Evolutionary conservation across 164 flowering plant species (phyloP).

Genomic region (Kingdonia uniflora): DNA sequence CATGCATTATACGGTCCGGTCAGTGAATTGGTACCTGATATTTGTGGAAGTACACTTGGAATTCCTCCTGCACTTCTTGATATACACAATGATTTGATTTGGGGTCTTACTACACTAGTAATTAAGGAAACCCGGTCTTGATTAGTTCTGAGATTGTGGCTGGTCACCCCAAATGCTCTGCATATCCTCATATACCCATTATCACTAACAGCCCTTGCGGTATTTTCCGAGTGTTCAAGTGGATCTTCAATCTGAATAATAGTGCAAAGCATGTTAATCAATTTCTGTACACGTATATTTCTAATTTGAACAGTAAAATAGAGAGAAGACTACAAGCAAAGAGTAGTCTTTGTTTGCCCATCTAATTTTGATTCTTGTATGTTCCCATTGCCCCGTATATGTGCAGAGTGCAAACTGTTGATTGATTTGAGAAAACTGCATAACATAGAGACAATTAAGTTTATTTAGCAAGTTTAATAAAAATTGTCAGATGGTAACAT

Average conservation of each 20-base stretch:
- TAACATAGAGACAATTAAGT: constrained; percentile 1
- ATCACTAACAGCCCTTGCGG: constrained; percentile 54
- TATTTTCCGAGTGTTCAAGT: constrained; percentile 67
- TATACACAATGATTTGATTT: constrained; percentile 6
- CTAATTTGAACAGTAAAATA: background rate
- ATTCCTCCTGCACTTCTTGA: no score
- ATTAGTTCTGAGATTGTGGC: constrained; percentile 19
- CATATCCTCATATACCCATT: constrained; percentile 40
- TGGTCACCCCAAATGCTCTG: constrained; percentile 29
- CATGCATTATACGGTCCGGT: no score
- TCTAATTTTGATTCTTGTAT: constrained; percentile 28
- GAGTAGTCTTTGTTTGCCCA: constrained; percentile 52
- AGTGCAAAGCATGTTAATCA: background rate
- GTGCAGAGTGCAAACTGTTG: constrained; percentile 44
- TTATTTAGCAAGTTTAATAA: background rate
- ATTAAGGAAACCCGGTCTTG: constrained; percentile 22
- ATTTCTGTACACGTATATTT: background rate
- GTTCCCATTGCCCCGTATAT: constrained; percentile 54
- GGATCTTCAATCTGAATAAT: constrained; percentile 75
- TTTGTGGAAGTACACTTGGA: no score
- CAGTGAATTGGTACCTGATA: no score
- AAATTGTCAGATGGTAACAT: background rate
- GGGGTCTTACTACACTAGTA: constrained; percentile 29
- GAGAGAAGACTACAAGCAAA: constrained; percentile 38
- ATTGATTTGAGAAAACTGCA: constrained; percentile 59